Percentiles rank a stretch among this genome's conserved stretches.
Conservation (phyloP, 306 rosid species). For the Cercis canadensis region DNA sequence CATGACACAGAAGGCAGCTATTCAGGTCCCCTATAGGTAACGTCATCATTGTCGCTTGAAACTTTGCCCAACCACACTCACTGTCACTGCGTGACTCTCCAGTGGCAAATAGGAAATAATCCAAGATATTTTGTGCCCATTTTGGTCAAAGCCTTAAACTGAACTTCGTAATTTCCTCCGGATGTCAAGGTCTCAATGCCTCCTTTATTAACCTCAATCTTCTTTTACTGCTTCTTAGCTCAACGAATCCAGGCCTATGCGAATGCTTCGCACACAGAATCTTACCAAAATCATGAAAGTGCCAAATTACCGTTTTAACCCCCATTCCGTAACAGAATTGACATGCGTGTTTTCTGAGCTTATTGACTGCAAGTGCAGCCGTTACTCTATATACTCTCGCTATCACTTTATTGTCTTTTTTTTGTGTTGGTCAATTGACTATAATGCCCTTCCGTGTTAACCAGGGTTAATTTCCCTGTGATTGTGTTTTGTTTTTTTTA, state of each 20-base stretch:
- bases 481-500: conserved; percentile 35
- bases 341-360: conserved; percentile 30
- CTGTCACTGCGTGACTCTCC: neutral
- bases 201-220: too few relatives aligned
- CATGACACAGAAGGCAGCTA: neutral
- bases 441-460: conserved; percentile 34
- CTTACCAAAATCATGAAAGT: neutral
- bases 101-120: neutral
- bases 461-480: conserved; percentile 38
- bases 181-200: too few relatives aligned
- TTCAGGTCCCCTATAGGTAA: conserved; percentile 18
- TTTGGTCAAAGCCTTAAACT: conserved; percentile 8
- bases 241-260: neutral
- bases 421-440: neutral
- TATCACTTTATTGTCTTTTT: neutral
- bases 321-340: conserved; percentile 32
- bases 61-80: neutral
- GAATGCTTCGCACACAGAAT: neutral
- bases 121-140: neutral
- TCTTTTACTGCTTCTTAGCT: too few relatives aligned
- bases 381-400: conserved; percentile 33
- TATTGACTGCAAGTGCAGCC: conserved; percentile 39
- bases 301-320: conserved; percentile 39
- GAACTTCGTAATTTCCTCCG: too few relatives aligned
- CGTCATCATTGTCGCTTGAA: conserved; percentile 35